phyloP scores from a whole-genome alignment of 768 basidiomycete species.

The Mrakia blollopis region DNA sequence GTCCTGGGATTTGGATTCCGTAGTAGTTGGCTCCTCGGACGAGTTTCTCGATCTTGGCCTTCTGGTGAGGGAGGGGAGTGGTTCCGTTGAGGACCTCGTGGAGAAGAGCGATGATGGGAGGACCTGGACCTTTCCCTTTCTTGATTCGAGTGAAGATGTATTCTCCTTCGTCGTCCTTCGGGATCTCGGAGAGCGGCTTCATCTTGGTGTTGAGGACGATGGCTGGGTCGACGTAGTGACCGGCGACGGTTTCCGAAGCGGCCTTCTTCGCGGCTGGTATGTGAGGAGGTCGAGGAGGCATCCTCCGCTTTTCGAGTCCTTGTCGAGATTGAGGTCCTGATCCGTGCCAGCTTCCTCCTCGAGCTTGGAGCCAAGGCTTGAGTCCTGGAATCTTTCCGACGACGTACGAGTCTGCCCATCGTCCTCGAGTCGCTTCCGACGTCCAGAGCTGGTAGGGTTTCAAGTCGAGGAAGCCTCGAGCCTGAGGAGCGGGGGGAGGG shows the following conservation, averaged over 20 bases:
- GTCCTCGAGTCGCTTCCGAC: not conserved
- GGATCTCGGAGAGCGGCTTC: not conserved
- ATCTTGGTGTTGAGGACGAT: conserved; percentile 5
- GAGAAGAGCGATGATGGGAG: not conserved
- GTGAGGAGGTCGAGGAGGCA: not conserved
- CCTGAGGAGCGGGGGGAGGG: conserved; percentile 12
- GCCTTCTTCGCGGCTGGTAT: not conserved
- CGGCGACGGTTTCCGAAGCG: too few species aligned
- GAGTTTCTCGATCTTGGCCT: not conserved
- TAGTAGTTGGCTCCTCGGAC: not conserved
- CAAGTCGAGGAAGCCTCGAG: conserved; percentile 25
- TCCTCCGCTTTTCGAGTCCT: not conserved
- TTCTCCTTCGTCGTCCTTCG: not conserved
- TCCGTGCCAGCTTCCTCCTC: not conserved
- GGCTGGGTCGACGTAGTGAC: not conserved
- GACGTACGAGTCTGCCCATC: conserved; percentile 7
- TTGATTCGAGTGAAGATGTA: not conserved
- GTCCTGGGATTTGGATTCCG: not conserved
- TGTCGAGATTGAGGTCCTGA: not conserved
- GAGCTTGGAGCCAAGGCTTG: not conserved
- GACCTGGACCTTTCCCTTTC: not conserved
- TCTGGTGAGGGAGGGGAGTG: not conserved
- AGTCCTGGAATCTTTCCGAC: not conserved
- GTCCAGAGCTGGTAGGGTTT: conserved; percentile 14
- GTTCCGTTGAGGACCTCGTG: not conserved